Percentiles rank a stretch among this genome's conserved stretches.
Conservation (phyloP, 352 stramenopile genomes). For the Globisporangium camurandrum region DNA sequence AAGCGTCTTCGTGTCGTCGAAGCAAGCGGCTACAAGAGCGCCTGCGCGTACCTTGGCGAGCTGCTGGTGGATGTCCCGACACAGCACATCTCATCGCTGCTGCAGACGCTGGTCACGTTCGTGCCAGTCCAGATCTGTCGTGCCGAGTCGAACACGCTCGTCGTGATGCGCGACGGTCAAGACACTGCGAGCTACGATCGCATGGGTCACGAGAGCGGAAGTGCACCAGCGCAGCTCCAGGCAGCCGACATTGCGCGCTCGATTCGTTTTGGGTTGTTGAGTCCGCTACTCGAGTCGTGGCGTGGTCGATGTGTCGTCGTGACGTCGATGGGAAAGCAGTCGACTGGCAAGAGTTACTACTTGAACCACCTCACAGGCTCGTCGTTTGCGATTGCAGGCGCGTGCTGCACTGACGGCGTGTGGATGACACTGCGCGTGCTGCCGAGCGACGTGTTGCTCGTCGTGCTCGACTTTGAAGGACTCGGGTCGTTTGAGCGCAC, state of each 20-base stretch:
- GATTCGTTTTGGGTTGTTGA: slow-evolving; percentile 12
- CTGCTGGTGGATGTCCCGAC: slow-evolving; percentile 2
- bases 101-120: slow-evolving; percentile 49
- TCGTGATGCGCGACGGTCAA: slow-evolving; percentile 37
- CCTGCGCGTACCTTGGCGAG: not conserved
- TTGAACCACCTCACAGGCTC: slow-evolving; percentile 35
- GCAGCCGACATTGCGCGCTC: slow-evolving; percentile 32
- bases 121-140: slow-evolving; percentile 70
- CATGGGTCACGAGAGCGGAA: too few species aligned
- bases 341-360: slow-evolving; percentile 73
- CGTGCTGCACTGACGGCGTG: slow-evolving; percentile 52
- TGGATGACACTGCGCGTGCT: slow-evolving; percentile 55
- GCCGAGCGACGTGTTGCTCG: slow-evolving; percentile 30
- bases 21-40: not conserved
- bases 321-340: slow-evolving; percentile 29
- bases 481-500: slow-evolving; percentile 63
- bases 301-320: slow-evolving; percentile 11
- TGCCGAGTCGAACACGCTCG: slow-evolving; percentile 48
- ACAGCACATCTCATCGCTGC: slow-evolving; percentile 17
- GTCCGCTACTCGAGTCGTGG: slow-evolving; percentile 15
- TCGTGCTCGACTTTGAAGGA: slow-evolving; percentile 76
- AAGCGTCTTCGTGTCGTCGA: slow-evolving; percentile 1
- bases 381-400: slow-evolving; percentile 38
- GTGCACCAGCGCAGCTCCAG: slow-evolving; percentile 14
- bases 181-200: slow-evolving; percentile 13